Evolutionary conservation across 2,329 filamentous ascomycete genomes (phyloP).

Genomic region (Spiromastix sp.): DNA sequence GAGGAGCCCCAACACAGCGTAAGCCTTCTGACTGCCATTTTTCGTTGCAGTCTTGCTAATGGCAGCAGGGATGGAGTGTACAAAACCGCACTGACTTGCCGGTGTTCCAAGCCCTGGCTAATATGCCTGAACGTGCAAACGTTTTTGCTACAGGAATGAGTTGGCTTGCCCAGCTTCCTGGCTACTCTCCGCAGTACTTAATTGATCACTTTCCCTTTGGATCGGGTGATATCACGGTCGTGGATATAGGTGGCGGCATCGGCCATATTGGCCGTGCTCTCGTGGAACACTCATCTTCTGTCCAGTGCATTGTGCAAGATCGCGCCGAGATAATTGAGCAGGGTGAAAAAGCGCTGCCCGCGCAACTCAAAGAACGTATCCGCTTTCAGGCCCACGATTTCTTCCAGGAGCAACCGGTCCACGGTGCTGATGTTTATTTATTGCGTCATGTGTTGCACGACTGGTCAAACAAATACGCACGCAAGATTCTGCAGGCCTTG

Average conservation of each 20-base stretch:
- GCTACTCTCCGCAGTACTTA: not conserved
- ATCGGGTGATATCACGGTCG: conserved; percentile 21
- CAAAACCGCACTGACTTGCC: not conserved
- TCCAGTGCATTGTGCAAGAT: not conserved
- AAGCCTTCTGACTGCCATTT: not conserved
- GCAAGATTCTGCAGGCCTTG: conserved; percentile 40
- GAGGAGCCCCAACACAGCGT: conserved; percentile 7
- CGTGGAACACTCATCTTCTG: not conserved
- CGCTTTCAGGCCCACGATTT: conserved; percentile 44
- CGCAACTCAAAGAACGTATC: conserved; percentile 12
- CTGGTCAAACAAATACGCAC: conserved; percentile 44
- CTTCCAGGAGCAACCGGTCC: conserved; percentile 44
- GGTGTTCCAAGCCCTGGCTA: not conserved
- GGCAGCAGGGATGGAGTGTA: too few relatives aligned
- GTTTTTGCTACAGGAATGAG: not conserved
- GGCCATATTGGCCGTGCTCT: not conserved
- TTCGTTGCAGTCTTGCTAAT: not conserved
- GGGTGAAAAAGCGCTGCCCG: not conserved
- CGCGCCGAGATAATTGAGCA: not conserved
- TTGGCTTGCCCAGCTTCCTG: not conserved
- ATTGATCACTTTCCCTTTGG: conserved; percentile 5
- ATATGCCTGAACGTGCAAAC: not conserved
- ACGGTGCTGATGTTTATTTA: conserved; percentile 43
- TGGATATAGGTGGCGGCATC: conserved; percentile 29
- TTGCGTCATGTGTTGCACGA: conserved; percentile 53